Base-by-base conservation (phyloP, 441 rosid species). In the Erodium chrysanthum region DNA sequence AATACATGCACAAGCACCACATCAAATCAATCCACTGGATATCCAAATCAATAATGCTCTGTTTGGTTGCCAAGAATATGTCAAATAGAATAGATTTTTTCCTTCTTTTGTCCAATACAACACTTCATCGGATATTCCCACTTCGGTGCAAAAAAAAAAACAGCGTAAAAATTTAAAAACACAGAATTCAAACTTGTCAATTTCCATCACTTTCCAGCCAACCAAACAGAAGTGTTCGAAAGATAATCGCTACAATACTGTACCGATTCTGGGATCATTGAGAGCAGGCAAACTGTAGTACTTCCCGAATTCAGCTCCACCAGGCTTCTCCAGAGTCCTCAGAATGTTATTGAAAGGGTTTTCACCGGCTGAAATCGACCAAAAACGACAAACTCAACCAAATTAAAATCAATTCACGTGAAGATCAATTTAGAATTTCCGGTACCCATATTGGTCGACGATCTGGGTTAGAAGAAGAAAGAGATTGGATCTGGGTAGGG, bases 181-280 rank as follows among this genome's bases (percentile, higher is more conserved):
- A 44, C 4, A 44, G 15, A 44, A 11, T 0, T 12, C 52, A 17
- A 44, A n/a, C n/a, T 44, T 44, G 17, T 44, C 48, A 8, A 10
- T 42, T 42, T 42, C 12, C 74, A 7, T 6, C 33, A 15, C n/a
- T 56, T 37, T 67, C 62, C 54, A 66, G 25, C 12, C 18, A 67
- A 59, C 25, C 73, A 71, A 74, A 63, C 63, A 22, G 29, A 58
- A 66, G 58, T 3, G n/a, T 0, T n/a, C 60, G 7, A 2, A 25
- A 0, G 40, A 35, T 0, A 5, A 1, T 35, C 0, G 62, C 10
- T 46, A 71, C 68, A 29, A 18, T 69, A 82, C 88, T 4, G 59
- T 33, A 86, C 91, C 88, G 68, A 82, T 86, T 73, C 91, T 79
- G 12, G 86, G 77, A 80, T 86, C 91, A 66, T 81, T 78, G 56